Conservation (phyloP, 768 basidiomycete species). For the Boletus pseudo-olivaceus region DNA sequence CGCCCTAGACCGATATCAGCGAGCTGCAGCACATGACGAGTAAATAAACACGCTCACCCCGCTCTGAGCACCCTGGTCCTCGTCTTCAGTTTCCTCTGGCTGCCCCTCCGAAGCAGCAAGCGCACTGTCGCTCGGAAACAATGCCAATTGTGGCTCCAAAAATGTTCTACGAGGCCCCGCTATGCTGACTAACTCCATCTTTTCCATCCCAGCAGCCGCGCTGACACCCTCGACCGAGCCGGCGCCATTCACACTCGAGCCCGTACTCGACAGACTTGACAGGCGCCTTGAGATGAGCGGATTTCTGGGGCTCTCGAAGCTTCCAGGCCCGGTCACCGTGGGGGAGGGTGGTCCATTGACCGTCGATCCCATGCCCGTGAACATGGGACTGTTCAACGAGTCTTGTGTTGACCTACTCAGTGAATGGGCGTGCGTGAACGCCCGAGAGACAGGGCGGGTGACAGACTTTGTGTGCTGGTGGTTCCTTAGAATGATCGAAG, state of each 20-base stretch:
- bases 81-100: constrained; percentile 33
- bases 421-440: constrained; percentile 23
- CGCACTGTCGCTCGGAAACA: constrained; percentile 63
- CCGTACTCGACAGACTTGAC: constrained; percentile 25
- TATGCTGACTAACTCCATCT: not conserved
- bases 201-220: constrained; percentile 16
- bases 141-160: constrained; percentile 47
- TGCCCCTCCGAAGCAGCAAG: constrained; percentile 35
- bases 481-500: constrained; percentile 55
- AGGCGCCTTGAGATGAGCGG: not conserved
- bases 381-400: constrained; percentile 41
- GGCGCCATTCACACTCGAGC: constrained; percentile 22
- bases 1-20: constrained; percentile 42
- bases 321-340: constrained; percentile 20
- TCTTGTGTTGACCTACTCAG: constrained; percentile 40
- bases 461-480: constrained; percentile 34
- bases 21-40: not conserved
- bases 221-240: constrained; percentile 13
- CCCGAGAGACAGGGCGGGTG: not conserved
- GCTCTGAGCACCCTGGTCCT: constrained; percentile 59
- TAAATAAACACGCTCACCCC: constrained; percentile 48
- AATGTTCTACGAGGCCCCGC: constrained; percentile 9
- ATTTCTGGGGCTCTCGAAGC: not conserved
- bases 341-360: constrained; percentile 18
- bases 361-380: constrained; percentile 30